Evolutionary conservation across 345 rosid species (phyloP), one percentile per base, ranked within the genome.

Genomic region (Combretum micranthum): DNA sequence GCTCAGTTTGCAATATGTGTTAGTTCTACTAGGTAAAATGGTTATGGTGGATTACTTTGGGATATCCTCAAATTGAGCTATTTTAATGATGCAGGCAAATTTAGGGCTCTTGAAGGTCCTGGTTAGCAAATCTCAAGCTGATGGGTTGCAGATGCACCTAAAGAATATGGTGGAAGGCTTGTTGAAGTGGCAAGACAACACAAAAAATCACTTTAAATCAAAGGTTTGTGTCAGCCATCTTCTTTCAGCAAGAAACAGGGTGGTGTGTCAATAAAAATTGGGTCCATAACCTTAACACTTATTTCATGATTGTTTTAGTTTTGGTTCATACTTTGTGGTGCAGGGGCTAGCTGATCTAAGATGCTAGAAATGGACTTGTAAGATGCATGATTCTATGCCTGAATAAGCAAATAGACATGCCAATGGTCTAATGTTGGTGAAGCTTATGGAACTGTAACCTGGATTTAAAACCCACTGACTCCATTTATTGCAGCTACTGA

Each of bases 71-170:
- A 53, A 44, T 20, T 4, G 20, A 19, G 42, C 16, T 64, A n/a
- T 37, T 56, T 22, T 53, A 32, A 50, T 52, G 18, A 37, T 85
- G 76, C 90, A 93, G 99, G 99, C 99, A 60, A 86, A 83, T 74
- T 69, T 93, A 67, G 99, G 99, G 60, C 74, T 93, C 39, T 53
- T 93, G 64, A 89, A 93, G 64, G 99, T 89, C 10, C 72, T 93
- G 72, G 96, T 93, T 60, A 90, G 94, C 66, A 93, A 89, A 77
- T 93, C 99, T 64, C 87, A 79, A 42, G 68, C 80, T 58, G 96
- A 93, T 68, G 84, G 80, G 37, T 75, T 93, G 75, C 88, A 85
- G 60, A 75, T 73, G 53, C 87, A 87, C 72, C 72, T 89, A 66
- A 69, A 72, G 55, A 79, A 81, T 68, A 66, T 89, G 73, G 95